Conservation (phyloP, 805 yeast genomes). For the Hanseniaspora thailandica region DNA sequence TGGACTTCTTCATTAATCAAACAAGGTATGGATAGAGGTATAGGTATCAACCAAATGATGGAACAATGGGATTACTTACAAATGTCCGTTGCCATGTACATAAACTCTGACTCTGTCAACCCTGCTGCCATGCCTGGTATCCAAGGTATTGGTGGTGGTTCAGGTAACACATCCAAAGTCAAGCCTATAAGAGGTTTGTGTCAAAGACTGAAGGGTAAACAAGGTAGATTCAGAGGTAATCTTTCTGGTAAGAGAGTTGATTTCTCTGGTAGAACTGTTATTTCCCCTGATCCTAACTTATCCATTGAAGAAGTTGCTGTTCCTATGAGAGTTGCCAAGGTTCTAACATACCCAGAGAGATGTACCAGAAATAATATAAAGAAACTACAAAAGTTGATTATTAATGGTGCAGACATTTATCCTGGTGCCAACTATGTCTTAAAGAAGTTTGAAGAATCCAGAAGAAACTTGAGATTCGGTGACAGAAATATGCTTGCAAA, state of each 20-base stretch:
- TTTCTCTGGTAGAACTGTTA: conserved; percentile 94
- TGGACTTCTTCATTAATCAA: conserved; percentile 91
- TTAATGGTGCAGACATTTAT: conserved; percentile 76
- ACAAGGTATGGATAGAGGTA: conserved; percentile 92
- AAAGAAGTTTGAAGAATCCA: conserved; percentile 71
- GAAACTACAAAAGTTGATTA: conserved; percentile 60
- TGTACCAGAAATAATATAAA: conserved; percentile 77
- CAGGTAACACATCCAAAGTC: conserved; percentile 29
- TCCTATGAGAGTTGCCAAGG: conserved; percentile 92
- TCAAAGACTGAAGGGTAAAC: conserved; percentile 94
- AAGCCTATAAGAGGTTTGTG: conserved; percentile 87
- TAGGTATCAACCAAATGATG: conserved; percentile 84
- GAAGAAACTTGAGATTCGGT: conserved; percentile 82
- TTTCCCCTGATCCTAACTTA: conserved; percentile 95
- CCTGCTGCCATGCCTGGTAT: conserved; percentile 66
- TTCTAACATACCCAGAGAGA: conserved; percentile 88
- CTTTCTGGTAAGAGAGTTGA: conserved; percentile 97
- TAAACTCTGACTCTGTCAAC: conserved; percentile 85
- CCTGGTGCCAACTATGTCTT: conserved; percentile 94
- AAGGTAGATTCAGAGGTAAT: conserved; percentile 97
- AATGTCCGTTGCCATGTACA: conserved; percentile 91
- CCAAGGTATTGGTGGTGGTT: conserved; percentile 36
- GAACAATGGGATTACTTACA: conserved; percentile 98
- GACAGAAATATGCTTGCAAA: conserved; percentile 68
- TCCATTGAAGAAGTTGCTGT: conserved; percentile 95